Percentiles rank a stretch among this genome's conserved stretches.
Evolutionary conservation across 2,329 filamentous ascomycete genomes (phyloP).

Genomic region (Aspergillus jensenii): DNA sequence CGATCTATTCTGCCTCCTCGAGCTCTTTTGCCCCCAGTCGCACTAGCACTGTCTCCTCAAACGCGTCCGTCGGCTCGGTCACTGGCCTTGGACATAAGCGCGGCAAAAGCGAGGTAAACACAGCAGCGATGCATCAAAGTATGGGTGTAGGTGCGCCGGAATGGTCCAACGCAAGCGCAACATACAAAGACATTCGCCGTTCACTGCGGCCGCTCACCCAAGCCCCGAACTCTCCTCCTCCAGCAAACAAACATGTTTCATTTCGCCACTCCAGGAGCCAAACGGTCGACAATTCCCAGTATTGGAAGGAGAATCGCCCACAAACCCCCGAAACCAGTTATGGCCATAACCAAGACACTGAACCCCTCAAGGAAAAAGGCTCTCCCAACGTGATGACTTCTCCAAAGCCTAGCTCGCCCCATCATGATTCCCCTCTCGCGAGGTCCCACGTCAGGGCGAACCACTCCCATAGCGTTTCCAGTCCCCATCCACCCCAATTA

Average conservation of each 20-base stretch:
- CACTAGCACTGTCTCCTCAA: constrained; percentile 71
- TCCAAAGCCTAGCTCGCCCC: constrained; percentile 22
- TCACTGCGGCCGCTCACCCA: constrained; percentile 75
- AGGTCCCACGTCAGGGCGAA: constrained; percentile 27
- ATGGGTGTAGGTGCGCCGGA: constrained; percentile 23
- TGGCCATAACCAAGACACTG: constrained; percentile 29
- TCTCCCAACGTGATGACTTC: constrained; percentile 25
- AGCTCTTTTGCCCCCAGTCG: constrained; percentile 54
- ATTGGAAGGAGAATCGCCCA: constrained; percentile 34
- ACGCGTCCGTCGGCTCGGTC: constrained; percentile 62
- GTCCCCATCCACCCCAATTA: constrained; percentile 30
- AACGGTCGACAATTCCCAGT: constrained; percentile 59
- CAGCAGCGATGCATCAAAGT: constrained; percentile 50
- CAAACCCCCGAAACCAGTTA: constrained; percentile 33
- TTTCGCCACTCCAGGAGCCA: constrained; percentile 57
- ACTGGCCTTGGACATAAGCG: constrained; percentile 62
- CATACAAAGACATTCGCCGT: constrained; percentile 71
- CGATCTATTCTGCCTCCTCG: constrained; percentile 51
- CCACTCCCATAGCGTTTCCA: constrained; percentile 33
- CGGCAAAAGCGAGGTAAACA: constrained; percentile 70
- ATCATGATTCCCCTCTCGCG: constrained; percentile 26
- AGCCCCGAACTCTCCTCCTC: constrained; percentile 54
- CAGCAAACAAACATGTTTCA: constrained; percentile 30
- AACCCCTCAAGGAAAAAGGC: constrained; percentile 24
- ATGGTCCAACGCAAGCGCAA: constrained; percentile 55